phyloP scores from a whole-genome alignment of 345 rosid species.

The Arabidopsis thaliana region DNA sequence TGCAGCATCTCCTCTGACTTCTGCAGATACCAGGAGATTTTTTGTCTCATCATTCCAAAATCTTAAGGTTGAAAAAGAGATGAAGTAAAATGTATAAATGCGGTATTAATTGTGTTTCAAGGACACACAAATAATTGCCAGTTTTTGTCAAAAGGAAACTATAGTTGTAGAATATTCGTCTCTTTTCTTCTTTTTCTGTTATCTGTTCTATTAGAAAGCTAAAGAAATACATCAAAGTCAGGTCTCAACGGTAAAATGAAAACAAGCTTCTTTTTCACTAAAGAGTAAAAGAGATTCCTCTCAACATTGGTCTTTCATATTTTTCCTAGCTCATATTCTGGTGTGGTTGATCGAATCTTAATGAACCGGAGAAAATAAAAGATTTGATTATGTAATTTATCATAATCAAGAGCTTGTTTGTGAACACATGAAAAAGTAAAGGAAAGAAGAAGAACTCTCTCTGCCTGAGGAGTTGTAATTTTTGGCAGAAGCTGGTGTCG shows the following conservation, averaged over 20 bases:
- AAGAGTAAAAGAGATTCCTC: constrained; percentile 43
- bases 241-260: constrained; percentile 41
- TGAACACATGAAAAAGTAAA: constrained; percentile 7
- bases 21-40: constrained; percentile 28
- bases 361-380: neutral
- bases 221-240: constrained; percentile 40
- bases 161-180: constrained; percentile 18
- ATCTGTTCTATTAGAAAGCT: constrained; percentile 29
- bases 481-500: constrained; percentile 17
- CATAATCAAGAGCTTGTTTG: constrained; percentile 2
- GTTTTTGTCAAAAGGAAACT: constrained; percentile 12
- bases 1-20: constrained; percentile 6
- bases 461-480: constrained; percentile 11
- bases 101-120: constrained; percentile 22
- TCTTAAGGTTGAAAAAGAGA: constrained; percentile 10
- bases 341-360: constrained; percentile 12
- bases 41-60: constrained; percentile 37
- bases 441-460: neutral
- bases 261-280: constrained; percentile 47
- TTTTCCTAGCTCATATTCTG: neutral
- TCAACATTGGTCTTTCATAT: neutral
- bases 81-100: constrained; percentile 6
- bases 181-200: constrained; percentile 9
- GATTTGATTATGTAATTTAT: neutral
- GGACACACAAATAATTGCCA: constrained; percentile 8